phyloP scores from a whole-genome alignment of 495 filamentous ascomycete genomes.

The Cryomyces minteri region DNA sequence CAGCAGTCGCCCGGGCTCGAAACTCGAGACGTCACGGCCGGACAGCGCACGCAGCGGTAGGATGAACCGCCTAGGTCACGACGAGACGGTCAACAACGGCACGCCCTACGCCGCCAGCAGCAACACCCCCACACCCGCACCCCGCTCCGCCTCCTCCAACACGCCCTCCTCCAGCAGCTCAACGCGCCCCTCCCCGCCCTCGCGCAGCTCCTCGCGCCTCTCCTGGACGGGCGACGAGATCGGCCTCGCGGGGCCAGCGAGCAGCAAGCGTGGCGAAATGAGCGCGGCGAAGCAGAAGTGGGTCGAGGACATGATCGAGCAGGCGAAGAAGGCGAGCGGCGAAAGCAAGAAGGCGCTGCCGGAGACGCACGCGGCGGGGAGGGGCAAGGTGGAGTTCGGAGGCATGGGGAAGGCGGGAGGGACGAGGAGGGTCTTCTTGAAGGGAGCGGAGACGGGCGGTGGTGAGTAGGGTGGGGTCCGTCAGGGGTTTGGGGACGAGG shows the following conservation, averaged over 20 bases:
- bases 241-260: neutral
- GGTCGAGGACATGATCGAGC: slow-evolving; percentile 55
- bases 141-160: no score
- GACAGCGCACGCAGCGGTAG: neutral
- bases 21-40: neutral
- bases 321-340: slow-evolving; percentile 14
- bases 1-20: neutral
- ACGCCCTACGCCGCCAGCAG: no score
- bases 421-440: slow-evolving; percentile 29
- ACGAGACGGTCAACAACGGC: no score
- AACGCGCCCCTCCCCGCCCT: neutral
- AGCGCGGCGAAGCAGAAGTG: slow-evolving; percentile 45
- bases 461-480: neutral
- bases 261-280: slow-evolving; percentile 33
- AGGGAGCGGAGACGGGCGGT: neutral
- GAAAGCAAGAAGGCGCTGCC: slow-evolving; percentile 5
- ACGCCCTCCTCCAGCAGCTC: neutral
- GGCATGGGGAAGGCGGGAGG: slow-evolving; percentile 36
- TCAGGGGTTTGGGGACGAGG: no score
- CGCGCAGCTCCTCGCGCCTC: neutral
- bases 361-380: neutral
- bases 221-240: slow-evolving; percentile 24
- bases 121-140: no score
- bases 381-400: slow-evolving; percentile 28
- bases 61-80: no score